Evolutionary conservation across 257 asterid species (phyloP), one percentile per base, ranked within the genome.

Genomic region (Penstemon newberryi): DNA sequence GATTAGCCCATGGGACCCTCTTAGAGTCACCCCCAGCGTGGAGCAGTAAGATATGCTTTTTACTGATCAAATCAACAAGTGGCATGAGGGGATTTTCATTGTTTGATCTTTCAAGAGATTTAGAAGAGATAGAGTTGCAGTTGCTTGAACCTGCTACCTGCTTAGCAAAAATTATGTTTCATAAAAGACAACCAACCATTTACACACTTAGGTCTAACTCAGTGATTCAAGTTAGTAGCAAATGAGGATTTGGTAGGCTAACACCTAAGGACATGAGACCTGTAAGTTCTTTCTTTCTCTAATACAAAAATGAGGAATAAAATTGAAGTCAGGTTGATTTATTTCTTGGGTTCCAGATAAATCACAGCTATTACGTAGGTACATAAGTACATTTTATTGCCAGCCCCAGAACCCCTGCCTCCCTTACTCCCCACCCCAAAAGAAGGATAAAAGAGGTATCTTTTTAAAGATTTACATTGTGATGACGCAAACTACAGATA

Each of bases 11-110:
- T 45, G 97, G 97, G 62, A 94, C 96, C 84, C 97, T 75, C 85
- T 94, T 89, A 67, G 97, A 94, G 89, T 94, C 97, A 70, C 97
- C 99, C 72, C 96, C 99, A 73, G 96, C 99, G 79, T 94, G 99
- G 78, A 94, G 87, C 74, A 91, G 83, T 73, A 91, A 78, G 68
- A 89, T 80, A 65, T 89, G 96, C 75, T 81, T 94, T 76, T 83
- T 86, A 63, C 87, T 79, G 72, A 94, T 70, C 74, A 81, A 80
- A 65, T 87, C 92, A 58, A 80, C 83, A 70, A 90, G 86, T 66
- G 82, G 57, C 43, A 8, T 69, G 68, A 78, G 72, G 37, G 77
- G 74, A 63, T 47, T 69, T 72, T 85, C 92, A 69, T 67, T 19
- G 42, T 70, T 60, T 46, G 79, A 66, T 66, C 77, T 74, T 52